Evolutionary conservation across 495 filamentous ascomycete species (phyloP), one percentile per base, ranked within the genome.

Genomic region (Xylaria sp.): DNA sequence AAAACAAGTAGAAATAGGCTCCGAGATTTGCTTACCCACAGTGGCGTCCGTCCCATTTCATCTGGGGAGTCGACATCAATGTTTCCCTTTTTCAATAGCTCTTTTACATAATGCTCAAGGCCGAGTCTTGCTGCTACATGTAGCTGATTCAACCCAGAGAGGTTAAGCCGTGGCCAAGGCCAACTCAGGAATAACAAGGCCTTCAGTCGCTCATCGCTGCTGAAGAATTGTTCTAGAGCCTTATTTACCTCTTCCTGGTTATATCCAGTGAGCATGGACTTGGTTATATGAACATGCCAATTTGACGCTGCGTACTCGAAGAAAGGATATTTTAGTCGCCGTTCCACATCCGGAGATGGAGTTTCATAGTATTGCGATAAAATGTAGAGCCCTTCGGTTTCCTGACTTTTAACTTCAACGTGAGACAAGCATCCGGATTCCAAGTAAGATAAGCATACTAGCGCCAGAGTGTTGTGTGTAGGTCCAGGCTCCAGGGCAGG

Each of bases 401-500:
- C 15, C 17, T 15, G 12, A 12, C 12, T 58, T 15, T 35, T 58
- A 35, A 8, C 24, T 26, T 58, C n/a, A 15, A 31, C 3, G 5
- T 62, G 15, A 31, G 59, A 41, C 35, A 68, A 71, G 72, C 72
- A 61, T 61, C 35, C 35, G 35, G 35, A 61, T 21, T 48, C 33
- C 15, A 78, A 70, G 53, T 80, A 78, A 5, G 26, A 21, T 29
- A 80, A 61, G 44, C 75, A 77, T n/a, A 57, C 35, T 1, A 78
- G 29, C 1, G 75, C 71, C 26, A 77, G 66, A 24, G 52, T 63
- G 11, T 70, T 68, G 44, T 85, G 82, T 15, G 79, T 78, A 3
- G 68, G 52, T 3, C 71, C 74, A 21, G 72, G 58, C 11, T 75
- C 48, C 31, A 85, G 64, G 24, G 80, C 64, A 1, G 79, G 80